Conservation (phyloP, 2,329 filamentous ascomycete genomes). For the Fusarium anguioides region DNA sequence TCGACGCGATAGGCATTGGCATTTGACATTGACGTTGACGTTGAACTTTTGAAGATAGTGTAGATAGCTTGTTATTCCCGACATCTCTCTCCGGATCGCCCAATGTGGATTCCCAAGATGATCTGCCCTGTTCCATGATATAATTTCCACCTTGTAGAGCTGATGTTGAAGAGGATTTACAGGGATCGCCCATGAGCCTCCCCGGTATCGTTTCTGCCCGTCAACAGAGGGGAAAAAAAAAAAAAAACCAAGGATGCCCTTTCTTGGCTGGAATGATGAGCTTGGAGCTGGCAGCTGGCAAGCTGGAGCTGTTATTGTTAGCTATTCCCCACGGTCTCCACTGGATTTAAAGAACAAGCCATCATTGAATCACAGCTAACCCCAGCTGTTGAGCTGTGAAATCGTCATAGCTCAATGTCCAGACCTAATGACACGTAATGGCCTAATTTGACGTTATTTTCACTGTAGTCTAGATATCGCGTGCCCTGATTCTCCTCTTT, state of each 20-base stretch:
- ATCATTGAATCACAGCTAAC: slow-evolving; percentile 30
- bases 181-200: slow-evolving; percentile 27
- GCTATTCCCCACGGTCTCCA: slow-evolving; percentile 32
- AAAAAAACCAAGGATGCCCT: slow-evolving; percentile 30
- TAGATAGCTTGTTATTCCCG: slow-evolving; percentile 20
- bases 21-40: not conserved
- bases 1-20: not conserved
- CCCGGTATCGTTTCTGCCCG: slow-evolving; percentile 5
- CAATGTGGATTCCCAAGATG: slow-evolving; percentile 25
- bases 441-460: slow-evolving; percentile 20
- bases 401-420: slow-evolving; percentile 29
- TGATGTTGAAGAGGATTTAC: slow-evolving; percentile 6
- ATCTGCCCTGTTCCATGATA: slow-evolving; percentile 33
- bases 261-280: slow-evolving; percentile 40
- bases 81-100: slow-evolving; percentile 17
- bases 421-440: slow-evolving; percentile 34
- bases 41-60: not conserved
- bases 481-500: slow-evolving; percentile 27
- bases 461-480: not conserved
- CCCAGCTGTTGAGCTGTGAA: slow-evolving; percentile 12
- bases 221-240: too few species aligned
- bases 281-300: slow-evolving; percentile 9
- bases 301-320: slow-evolving; percentile 15
- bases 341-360: slow-evolving; percentile 23
- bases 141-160: slow-evolving; percentile 9